Evolutionary conservation across 1,139 yeast species (phyloP), one percentile per base, ranked within the genome.

Genomic region (Hyphopichia burtonii): DNA sequence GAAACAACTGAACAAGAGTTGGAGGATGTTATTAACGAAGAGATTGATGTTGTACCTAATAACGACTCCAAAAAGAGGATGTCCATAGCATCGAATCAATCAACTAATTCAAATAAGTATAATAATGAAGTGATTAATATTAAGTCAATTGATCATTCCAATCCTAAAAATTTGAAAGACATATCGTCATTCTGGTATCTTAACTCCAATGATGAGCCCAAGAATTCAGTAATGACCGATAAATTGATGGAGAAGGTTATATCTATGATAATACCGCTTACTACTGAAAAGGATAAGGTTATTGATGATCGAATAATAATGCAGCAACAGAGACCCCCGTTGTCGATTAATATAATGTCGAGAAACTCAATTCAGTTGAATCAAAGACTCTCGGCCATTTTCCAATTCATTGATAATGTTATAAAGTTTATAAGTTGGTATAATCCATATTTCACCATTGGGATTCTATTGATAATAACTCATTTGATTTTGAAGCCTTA

Each of bases 321-420:
- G 49, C 89, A 86, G 45, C 78, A 78, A 47, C 61, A 70, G 16
- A 63, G 95, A 40, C 94, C 96, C 0, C 79, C 80, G 15, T 65
- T 89, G 31, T 82, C 89, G 22, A 80, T 87, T 40, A 86, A 79
- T 36, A 53, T 76, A 10, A 85, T 86, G 84, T 78, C 89, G 34
- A 77, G 73, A 47, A 87, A 89, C 58, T 77, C 86, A 44, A 79
- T 85, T 28, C 71, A 74, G 48, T 67, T 88, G 68, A 80, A 81
- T 44, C 79, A 87, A 17, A 64, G 96, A 40, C 60, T 86, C 14
- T 76, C 87, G 4, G 56, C 72, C 1, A 80, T 87, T 0, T 88
- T 85, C 56, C 76, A 74, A 41, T 41, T 78, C 8, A 63, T 85
- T 23, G 93, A 87, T 58, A 71, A 73, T 41, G 53, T 80, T 7